These are phyloP conservation scores for Suillus clintonianus DNA, from an alignment of 768 basidiomycete genomes.

Conservation along the genomic window DNA sequence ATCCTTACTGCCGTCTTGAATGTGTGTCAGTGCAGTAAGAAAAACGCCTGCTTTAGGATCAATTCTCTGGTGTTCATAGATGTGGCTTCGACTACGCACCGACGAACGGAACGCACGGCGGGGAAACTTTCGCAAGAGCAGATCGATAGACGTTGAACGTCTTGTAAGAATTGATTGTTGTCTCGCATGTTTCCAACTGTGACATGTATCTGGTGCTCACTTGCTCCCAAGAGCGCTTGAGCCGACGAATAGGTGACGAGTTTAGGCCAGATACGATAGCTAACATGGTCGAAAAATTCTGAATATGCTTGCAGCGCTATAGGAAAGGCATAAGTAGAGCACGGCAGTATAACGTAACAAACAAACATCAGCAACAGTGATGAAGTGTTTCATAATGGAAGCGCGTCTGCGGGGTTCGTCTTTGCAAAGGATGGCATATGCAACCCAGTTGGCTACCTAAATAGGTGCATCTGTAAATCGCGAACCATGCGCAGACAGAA, in stretches of 20 bases:
- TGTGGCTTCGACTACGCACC: constrained; percentile 40
- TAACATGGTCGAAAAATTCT: constrained; percentile 71
- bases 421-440: constrained; percentile 53
- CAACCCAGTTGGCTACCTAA: constrained; percentile 65
- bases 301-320: constrained; percentile 60
- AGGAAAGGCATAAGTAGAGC: constrained; percentile 6
- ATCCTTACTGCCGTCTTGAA: constrained; percentile 63
- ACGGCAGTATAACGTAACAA: not conserved
- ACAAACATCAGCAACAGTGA: constrained; percentile 63
- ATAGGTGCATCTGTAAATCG: not conserved
- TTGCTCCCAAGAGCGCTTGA: constrained; percentile 67
- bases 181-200: constrained; percentile 53
- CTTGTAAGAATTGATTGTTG: constrained; percentile 63
- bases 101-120: constrained; percentile 72
- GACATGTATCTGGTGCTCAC: constrained; percentile 50
- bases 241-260: constrained; percentile 61
- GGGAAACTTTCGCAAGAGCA: constrained; percentile 52
- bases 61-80: not conserved
- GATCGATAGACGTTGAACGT: constrained; percentile 67
- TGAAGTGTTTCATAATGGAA: constrained; percentile 64
- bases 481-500: not conserved
- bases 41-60: constrained; percentile 47
- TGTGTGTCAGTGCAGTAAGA: constrained; percentile 58
- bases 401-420: constrained; percentile 64
- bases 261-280: constrained; percentile 70